Base-by-base conservation (phyloP, 1,284 basidiomycete genomes). In the Ustilago esculenta region DNA sequence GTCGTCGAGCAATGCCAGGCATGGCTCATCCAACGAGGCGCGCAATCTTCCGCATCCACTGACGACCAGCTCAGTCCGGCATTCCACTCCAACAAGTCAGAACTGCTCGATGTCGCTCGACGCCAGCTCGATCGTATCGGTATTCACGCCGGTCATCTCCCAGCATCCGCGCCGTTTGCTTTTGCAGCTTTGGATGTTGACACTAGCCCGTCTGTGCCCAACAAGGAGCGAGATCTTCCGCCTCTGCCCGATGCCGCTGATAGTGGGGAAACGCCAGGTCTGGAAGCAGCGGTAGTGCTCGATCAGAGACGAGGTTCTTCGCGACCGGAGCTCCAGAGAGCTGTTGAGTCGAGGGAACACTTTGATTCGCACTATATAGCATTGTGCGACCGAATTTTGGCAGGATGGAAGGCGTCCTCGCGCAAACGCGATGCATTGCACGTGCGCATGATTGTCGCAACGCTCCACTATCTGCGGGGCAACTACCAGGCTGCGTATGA, bases 361-460 rank as follows among this genome's bases (percentile, higher is more conserved):
- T 80, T 81, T 39, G 76, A 81, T 51, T 52, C 64, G 29, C 55
- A 71, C 34, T 78, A 80, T 42, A 42, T 73, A 29, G 59, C 73
- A 29, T 40, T 90, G 29, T 92, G 91, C 2, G 90, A 91, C 74
- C 88, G 89, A 42, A 89, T 91, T 8, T 90, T 95, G 42, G 88
- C 91, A 39, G 86, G 90, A 56, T 96, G 92, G 75, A 88, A 52
- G 25, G 88, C 87, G 57, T 89, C 90, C 14, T 89, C 89, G 5
- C 87, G 93, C 44, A 86, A 89, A 43, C 90, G 94, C 75, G 92
- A 91, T 73, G 90, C 91, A 1, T 83, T 94, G 36, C 90, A 90
- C 74, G 83, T 96, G 40, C 91, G 92, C 74, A 90, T 89, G 2
- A 88, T 87, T 73, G 85, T 97, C 3, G 94, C 93, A 0, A 90